phyloP scores from a whole-genome alignment of 129 eudicot genomes.

The Escallonia rubra region DNA sequence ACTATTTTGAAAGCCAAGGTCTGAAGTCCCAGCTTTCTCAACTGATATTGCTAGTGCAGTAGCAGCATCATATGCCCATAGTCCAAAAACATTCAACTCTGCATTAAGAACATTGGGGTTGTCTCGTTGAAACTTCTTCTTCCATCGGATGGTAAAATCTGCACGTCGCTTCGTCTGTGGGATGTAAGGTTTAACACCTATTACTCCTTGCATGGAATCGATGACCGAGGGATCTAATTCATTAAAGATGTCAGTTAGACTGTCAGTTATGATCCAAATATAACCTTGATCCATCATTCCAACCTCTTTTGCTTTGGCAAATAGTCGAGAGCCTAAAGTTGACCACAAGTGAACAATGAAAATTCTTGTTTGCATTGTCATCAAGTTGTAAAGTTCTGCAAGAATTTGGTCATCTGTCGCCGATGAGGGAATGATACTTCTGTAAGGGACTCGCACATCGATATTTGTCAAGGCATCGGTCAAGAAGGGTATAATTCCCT shows the following conservation, averaged over 20 bases:
- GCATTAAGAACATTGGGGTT: neutral
- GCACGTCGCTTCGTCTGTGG: conserved; percentile 23
- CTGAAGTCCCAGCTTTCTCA: conserved; percentile 12
- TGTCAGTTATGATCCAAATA: conserved; percentile 54
- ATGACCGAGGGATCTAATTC: neutral
- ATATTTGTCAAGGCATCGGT: conserved; percentile 25
- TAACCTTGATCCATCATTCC: conserved; percentile 53
- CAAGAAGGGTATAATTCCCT: conserved; percentile 38
- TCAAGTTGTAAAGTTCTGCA: conserved; percentile 42
- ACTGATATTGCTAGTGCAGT: conserved; percentile 49
- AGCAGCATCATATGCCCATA: conserved; percentile 62
- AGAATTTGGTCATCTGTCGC: conserved; percentile 29
- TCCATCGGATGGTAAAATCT: conserved; percentile 21
- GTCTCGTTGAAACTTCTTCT: conserved; percentile 3
- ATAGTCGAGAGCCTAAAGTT: conserved; percentile 24
- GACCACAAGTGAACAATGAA: conserved; percentile 36
- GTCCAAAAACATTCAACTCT: conserved; percentile 16
- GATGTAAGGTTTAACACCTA: conserved; percentile 38
- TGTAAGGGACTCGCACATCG: conserved; percentile 21
- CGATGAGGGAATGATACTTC: conserved; percentile 26
- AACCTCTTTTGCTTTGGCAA: conserved; percentile 22
- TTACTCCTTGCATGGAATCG: conserved; percentile 39
- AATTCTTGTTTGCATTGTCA: conserved; percentile 33
- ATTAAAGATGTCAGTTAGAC: conserved; percentile 19
- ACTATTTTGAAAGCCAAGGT: too few species aligned